phyloP scores from a whole-genome alignment of 169 alveolate species.

The Miamiensis avidus region DNA sequence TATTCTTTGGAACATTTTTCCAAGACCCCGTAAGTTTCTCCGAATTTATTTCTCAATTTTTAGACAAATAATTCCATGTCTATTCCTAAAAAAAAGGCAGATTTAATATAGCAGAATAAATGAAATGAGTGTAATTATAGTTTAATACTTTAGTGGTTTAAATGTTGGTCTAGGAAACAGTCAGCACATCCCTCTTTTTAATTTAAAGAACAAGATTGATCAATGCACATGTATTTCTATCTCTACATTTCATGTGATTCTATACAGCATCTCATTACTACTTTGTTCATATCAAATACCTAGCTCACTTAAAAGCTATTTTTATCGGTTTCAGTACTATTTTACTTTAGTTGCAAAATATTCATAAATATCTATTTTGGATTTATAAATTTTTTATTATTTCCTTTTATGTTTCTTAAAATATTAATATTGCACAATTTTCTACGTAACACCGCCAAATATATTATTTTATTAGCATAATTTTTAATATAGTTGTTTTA shows the following conservation, averaged over 20 bases:
- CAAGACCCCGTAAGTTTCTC: neutral
- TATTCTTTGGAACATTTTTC: neutral
- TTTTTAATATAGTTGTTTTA: too few relatives aligned
- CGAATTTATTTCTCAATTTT: neutral
- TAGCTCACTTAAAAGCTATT: too few relatives aligned
- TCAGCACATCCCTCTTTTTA: neutral
- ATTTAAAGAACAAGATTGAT: neutral
- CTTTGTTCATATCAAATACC: neutral
- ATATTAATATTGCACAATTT: too few relatives aligned
- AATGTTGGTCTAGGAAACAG: neutral
- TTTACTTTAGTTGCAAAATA: too few relatives aligned
- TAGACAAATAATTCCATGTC: neutral
- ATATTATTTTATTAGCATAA: too few relatives aligned
- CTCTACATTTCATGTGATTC: neutral
- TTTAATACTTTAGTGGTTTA: neutral
- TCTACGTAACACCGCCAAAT: too few relatives aligned
- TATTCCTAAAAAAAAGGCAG: neutral
- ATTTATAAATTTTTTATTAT: too few relatives aligned
- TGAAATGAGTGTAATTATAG: too few relatives aligned
- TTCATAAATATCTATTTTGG: too few relatives aligned
- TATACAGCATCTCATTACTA: neutral
- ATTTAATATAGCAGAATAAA: too few relatives aligned
- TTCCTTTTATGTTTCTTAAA: too few relatives aligned
- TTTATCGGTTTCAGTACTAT: too few relatives aligned
- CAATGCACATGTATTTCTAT: neutral